Evolutionary conservation across 2,329 filamentous ascomycete genomes (phyloP).

Genomic region (Thielaviopsis ethacetica): DNA sequence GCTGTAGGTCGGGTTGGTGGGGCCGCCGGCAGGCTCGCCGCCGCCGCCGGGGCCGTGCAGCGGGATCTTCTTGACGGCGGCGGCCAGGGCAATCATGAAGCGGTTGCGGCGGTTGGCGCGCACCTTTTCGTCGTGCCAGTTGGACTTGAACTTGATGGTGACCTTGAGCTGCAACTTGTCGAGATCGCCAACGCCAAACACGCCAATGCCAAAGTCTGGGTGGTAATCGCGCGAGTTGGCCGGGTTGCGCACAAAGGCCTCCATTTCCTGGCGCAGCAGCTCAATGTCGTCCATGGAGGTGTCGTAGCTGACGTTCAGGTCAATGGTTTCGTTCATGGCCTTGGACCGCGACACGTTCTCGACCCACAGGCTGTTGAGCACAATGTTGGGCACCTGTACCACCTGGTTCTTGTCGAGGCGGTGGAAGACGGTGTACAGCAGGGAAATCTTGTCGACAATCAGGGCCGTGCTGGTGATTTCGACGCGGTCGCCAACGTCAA

Average conservation of each 20-base stretch:
- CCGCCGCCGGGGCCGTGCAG: constrained; percentile 70
- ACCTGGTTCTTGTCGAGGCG: constrained; percentile 68
- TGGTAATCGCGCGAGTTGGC: constrained; percentile 89
- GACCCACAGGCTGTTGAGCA: constrained; percentile 83
- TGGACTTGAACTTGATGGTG: constrained; percentile 81
- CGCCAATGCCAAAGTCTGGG: constrained; percentile 62
- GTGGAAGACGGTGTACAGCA: constrained; percentile 85
- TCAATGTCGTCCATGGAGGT: constrained; percentile 84
- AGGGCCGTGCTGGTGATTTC: constrained; percentile 52
- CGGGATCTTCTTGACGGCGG: constrained; percentile 73
- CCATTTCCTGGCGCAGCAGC: constrained; percentile 68
- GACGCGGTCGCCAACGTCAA: constrained; percentile 86
- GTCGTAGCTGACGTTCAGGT: constrained; percentile 67
- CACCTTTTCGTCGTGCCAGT: constrained; percentile 76
- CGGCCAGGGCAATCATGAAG: constrained; percentile 86
- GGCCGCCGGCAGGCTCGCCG: constrained; percentile 40
- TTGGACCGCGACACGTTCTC: constrained; percentile 87
- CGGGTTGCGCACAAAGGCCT: constrained; percentile 63
- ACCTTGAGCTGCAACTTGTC: constrained; percentile 75
- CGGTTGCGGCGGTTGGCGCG: constrained; percentile 73
- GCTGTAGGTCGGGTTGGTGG: constrained; percentile 65
- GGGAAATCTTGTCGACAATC: constrained; percentile 81
- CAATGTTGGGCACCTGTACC: constrained; percentile 68
- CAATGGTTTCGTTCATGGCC: constrained; percentile 75
- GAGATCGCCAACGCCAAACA: constrained; percentile 65